Evolutionary conservation across 441 rosid genomes (phyloP), one percentile per base, ranked within the genome.

Genomic region (Arabidopsis lyrata): DNA sequence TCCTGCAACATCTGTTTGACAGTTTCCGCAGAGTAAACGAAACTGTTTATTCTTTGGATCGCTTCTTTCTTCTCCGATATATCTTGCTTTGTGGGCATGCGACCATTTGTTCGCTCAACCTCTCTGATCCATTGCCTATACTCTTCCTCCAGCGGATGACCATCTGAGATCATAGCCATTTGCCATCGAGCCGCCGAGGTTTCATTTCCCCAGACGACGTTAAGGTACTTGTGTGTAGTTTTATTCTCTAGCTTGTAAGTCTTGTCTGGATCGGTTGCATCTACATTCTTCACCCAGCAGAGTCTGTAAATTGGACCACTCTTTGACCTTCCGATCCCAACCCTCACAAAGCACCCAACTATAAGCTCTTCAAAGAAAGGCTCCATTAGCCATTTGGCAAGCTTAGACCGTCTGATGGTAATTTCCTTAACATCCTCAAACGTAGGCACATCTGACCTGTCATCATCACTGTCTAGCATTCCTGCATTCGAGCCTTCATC

Each of bases 81-180:
- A 69, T 92, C 97, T 65, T 91, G 93, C 79, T 86, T 95, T 77
- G 83, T 84, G 5, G 95, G 97, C 90, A 90, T 77, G 53, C 97
- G 85, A 42, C 98, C 97, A 70, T 90, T 85, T 24, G 83, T 84
- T 45, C 93, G 84, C 77, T 95, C 97, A 57, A 92, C 96, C 80
- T 91, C 98, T 74, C 86, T 91, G 66, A 86, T 71, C 98, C 90
- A 90, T 76, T 87, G 96, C 58, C 82, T 91, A 75, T 80, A 95
- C 81, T 95, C 97, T 64, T 89, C 97, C 84, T 89, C 99, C 24
- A 86, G 56, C 13, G 99, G 99, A n/a, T 81, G 78, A 22, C 96
- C 90, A 79, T 95, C 99, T 5, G 99, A 95, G 81, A 92, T 84
- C 99, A 91, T 95, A 1, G 97, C 98, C 98, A 92, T 95, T 83